Percentiles rank a stretch among this genome's conserved stretches.
Evolutionary conservation across 306 rosid species (phyloP).

Genomic region (Gillenia trifoliata): DNA sequence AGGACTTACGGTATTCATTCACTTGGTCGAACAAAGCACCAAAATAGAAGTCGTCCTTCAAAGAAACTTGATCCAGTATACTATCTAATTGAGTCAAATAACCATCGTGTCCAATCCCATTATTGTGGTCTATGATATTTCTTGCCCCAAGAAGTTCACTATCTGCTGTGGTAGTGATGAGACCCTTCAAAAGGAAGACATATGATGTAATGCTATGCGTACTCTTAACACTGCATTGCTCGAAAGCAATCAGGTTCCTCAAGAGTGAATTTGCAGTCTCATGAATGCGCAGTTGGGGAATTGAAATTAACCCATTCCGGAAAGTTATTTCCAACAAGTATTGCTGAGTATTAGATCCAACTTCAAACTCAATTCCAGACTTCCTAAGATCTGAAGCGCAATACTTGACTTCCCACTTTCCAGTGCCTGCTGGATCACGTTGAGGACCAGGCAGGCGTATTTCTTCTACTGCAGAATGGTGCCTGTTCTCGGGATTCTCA

Average conservation of each 20-base stretch:
- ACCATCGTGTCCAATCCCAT: neutral
- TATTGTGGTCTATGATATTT: neutral
- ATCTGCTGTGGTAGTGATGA: constrained; percentile 20
- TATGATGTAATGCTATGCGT: constrained; percentile 30
- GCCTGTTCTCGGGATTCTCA: no score
- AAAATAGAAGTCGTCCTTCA: constrained; percentile 25
- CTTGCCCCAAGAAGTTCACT: constrained; percentile 7
- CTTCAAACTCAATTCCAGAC: neutral
- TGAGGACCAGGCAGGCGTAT: no score
- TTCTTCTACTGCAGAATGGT: no score
- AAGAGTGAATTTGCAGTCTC: neutral
- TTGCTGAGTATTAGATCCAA: neutral
- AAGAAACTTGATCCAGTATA: constrained; percentile 21
- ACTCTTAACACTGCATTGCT: constrained; percentile 27
- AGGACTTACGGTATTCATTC: neutral
- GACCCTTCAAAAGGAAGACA: constrained; percentile 28
- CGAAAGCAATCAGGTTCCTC: constrained; percentile 40
- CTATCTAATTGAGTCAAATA: constrained; percentile 14
- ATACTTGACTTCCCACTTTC: neutral
- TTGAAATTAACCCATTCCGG: neutral
- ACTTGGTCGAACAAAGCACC: neutral
- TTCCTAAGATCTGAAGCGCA: neutral
- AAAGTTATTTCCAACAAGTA: neutral
- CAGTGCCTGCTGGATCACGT: neutral
- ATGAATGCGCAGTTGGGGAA: neutral